These are phyloP conservation scores for Cicer judaicum DNA, from an alignment of 306 rosid genomes.

Conservation along the genomic window DNA sequence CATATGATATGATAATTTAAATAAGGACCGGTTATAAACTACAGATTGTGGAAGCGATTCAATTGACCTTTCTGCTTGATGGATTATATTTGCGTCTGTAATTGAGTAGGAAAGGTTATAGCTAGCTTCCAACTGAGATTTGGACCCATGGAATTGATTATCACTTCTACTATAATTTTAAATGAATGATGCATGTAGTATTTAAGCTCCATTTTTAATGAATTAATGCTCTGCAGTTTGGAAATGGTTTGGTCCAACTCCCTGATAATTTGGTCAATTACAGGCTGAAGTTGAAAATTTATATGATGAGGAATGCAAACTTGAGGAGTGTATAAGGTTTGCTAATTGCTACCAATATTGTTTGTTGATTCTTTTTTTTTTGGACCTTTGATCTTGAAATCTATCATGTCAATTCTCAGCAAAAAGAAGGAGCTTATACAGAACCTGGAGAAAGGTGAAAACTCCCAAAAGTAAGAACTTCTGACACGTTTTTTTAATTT, in stretches of 20 bases:
- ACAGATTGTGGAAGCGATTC: neutral
- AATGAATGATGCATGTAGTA: conserved; percentile 37
- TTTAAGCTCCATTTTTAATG: conserved; percentile 30
- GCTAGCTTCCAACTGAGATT: conserved; percentile 19
- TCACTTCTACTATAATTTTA: conserved; percentile 25
- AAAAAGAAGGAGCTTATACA: conserved; percentile 65
- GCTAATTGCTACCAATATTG: conserved; percentile 30
- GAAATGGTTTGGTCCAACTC: conserved; percentile 40
- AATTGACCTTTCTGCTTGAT: conserved; percentile 17
- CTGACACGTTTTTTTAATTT: neutral
- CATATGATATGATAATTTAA: neutral
- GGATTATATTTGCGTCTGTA: conserved; percentile 6
- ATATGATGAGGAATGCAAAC: conserved; percentile 60
- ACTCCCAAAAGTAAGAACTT: conserved; percentile 57
- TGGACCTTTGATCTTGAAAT: conserved; percentile 35
- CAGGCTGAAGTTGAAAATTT: conserved; percentile 78
- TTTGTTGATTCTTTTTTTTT: conserved; percentile 29
- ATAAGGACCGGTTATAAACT: neutral
- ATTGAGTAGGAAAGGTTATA: conserved; percentile 23
- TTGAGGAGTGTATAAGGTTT: conserved; percentile 77
- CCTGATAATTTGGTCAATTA: conserved; percentile 43
- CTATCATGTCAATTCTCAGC: conserved; percentile 54
- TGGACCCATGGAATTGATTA: conserved; percentile 21
- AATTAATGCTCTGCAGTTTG: conserved; percentile 1
- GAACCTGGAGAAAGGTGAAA: conserved; percentile 57